These are phyloP conservation scores for Macrocybe gigantea DNA, from an alignment of 768 basidiomycete genomes.

Conservation along the genomic window DNA sequence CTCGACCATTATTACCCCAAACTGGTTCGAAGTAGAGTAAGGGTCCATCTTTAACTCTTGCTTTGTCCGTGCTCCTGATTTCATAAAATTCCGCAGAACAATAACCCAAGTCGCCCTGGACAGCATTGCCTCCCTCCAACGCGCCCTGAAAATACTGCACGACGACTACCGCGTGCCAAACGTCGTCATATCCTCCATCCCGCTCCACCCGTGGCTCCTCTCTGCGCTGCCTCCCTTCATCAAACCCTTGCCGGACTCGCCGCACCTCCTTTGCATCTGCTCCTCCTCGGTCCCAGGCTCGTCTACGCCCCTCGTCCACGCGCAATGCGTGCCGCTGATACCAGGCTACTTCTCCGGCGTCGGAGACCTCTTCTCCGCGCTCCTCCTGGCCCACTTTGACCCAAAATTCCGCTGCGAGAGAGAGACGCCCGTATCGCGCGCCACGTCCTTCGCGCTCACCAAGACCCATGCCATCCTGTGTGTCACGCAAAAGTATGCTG, in stretches of 20 bases:
- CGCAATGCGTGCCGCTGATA: conserved; percentile 68
- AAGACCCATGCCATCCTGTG: conserved; percentile 71
- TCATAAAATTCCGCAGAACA: conserved; percentile 40
- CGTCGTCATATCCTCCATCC: conserved; percentile 90
- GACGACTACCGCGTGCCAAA: conserved; percentile 70
- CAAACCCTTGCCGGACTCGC: conserved; percentile 28
- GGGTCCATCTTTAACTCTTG: conserved; percentile 15
- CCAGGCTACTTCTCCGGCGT: conserved; percentile 95
- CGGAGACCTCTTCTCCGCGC: conserved; percentile 93
- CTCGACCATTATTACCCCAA: conserved; percentile 94
- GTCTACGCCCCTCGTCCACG: conserved; percentile 42
- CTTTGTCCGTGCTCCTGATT: conserved; percentile 14
- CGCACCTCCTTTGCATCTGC: conserved; percentile 74
- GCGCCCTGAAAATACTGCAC: conserved; percentile 73
- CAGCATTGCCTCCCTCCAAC: conserved; percentile 59
- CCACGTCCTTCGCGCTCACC: conserved; percentile 61
- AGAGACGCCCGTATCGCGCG: conserved; percentile 43
- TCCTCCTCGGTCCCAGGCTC: conserved; percentile 43
- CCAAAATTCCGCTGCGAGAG: conserved; percentile 10
- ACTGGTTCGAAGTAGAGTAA: conserved; percentile 97
- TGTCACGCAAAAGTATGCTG: conserved; percentile 53
- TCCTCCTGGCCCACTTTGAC: conserved; percentile 78
- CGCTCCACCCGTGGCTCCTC: conserved; percentile 57
- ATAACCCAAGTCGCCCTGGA: conserved; percentile 69
- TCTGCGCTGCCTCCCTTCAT: conserved; percentile 43